Conservation (phyloP, 805 yeast species). For the Pichia nakasei region DNA sequence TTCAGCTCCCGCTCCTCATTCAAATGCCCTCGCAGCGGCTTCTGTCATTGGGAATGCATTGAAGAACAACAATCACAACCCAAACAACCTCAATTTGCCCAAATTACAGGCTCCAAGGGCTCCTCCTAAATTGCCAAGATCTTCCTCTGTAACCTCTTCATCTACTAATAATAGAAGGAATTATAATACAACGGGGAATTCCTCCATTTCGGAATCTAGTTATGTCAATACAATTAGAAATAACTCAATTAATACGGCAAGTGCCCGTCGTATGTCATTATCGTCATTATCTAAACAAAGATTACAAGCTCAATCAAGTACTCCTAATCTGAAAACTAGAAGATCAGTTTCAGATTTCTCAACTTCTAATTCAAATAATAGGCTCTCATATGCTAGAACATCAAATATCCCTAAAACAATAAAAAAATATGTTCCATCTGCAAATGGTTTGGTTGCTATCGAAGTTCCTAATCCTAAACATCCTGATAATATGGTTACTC, state of each 20-base stretch:
- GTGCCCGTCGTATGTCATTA: constrained; percentile 9
- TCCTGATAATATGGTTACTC: constrained; percentile 6
- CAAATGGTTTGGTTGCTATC: constrained; percentile 57
- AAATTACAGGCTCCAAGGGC: constrained; percentile 16
- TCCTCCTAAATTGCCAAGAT: background rate
- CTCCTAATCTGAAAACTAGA: constrained; percentile 7
- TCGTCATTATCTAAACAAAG: constrained; percentile 9
- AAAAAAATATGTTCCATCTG: constrained; percentile 66
- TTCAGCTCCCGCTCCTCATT: constrained; percentile 24
- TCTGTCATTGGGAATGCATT: constrained; percentile 44
- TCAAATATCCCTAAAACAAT: constrained; percentile 35
- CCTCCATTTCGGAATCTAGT: background rate
- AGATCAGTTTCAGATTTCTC: constrained; percentile 12
- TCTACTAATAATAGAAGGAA: constrained; percentile 8
- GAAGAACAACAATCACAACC: constrained; percentile 26
- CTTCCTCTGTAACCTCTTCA: constrained; percentile 10
- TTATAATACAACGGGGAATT: background rate
- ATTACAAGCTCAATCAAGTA: constrained; percentile 7
- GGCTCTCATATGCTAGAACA: background rate
- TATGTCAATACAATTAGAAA: background rate
- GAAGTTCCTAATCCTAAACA: constrained; percentile 48
- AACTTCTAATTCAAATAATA: background rate
- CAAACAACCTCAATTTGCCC: constrained; percentile 26
- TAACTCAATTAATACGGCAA: constrained; percentile 8
- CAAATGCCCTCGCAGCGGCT: constrained; percentile 59